Base-by-base conservation (phyloP, 331 rosid genomes). In the Arachis monticola region DNA sequence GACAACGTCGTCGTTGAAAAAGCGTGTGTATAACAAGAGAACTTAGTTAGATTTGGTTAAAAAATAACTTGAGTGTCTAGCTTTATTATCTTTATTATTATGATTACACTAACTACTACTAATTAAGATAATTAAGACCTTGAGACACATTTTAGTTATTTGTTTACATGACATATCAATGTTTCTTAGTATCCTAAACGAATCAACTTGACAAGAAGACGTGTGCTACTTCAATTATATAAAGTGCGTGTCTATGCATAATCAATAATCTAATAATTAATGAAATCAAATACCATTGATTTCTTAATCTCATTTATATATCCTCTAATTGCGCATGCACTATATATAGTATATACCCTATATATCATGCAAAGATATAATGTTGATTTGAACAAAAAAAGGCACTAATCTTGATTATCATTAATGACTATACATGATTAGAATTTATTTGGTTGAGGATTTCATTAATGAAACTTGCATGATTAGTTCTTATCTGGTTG, bases 341-440 rank as follows among this genome's bases (percentile, higher is more conserved):
- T 6, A 79, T 42, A 35, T 35, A 35, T 35, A 35, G 40, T 35
- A 35, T 35, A 35, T 35, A 35, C 40, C 72, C 9, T 38, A 57
- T 35, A 35, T 35, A 35, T 65, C 78, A 60, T 46, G 42, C 14
- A 67, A 67, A 70, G 68, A 69, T 70, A 60, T 70, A 60, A 2
- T 35, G 51, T 6, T 51, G 45, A 75, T 75, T 70, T 35, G 22
- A 60, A 42, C 45, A 11, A 8, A 35, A 35, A 35, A 58, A 35
- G 64, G 67, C 83, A 60, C 80, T 67, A 67, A 50, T 12, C 42
- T 66, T 11, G 27, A 46, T 53, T 10, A 46, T 72, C 12, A 35
- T 35, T 12, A 32, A 72, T 7, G 10, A 55, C 64, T 14, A 11
- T 63, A 10, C 60, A 8, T 32, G 22, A 17, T 72, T 40, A 72